Evolutionary conservation across 192 early-diverging fungal genomes (phyloP).

Genomic region (Backusella circina): DNA sequence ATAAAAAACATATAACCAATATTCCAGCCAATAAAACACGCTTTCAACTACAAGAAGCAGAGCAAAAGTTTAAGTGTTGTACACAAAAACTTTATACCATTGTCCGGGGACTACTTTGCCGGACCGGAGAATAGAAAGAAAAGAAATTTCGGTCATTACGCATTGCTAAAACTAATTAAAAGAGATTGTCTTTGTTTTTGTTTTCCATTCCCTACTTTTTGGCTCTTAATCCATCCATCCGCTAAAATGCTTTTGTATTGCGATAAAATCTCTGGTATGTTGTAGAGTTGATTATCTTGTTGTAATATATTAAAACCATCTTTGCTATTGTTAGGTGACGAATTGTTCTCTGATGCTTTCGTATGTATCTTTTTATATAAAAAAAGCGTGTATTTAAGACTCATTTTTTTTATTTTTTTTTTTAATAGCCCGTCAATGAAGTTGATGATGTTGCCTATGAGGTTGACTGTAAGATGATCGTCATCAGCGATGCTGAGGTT

Average conservation of each 20-base stretch:
- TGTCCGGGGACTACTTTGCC: background rate
- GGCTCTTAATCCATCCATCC: conserved; percentile 22
- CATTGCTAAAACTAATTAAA: background rate
- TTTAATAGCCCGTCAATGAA: conserved; percentile 44
- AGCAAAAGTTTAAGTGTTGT: too few species aligned
- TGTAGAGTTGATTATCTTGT: too few species aligned
- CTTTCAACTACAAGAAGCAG: too few species aligned
- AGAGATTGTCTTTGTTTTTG: background rate
- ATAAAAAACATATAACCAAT: too few species aligned
- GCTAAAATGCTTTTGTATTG: conserved; percentile 63
- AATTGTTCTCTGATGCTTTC: conserved; percentile 90
- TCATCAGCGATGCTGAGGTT: conserved; percentile 63
- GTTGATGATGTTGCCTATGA: conserved; percentile 66
- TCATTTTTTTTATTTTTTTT: background rate
- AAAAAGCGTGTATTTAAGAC: background rate
- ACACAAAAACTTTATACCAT: too few species aligned
- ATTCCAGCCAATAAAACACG: too few species aligned
- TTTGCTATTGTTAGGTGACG: conserved; percentile 61
- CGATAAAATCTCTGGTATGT: conserved; percentile 65
- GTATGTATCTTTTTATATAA: conserved; percentile 7
- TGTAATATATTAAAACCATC: too few species aligned
- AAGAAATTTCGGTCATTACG: background rate
- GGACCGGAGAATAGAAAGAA: background rate
- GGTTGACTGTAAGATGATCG: conserved; percentile 77
- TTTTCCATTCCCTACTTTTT: background rate